Evolutionary conservation across 768 basidiomycete species (phyloP).

Genomic region (Clitopilus hobsonii): DNA sequence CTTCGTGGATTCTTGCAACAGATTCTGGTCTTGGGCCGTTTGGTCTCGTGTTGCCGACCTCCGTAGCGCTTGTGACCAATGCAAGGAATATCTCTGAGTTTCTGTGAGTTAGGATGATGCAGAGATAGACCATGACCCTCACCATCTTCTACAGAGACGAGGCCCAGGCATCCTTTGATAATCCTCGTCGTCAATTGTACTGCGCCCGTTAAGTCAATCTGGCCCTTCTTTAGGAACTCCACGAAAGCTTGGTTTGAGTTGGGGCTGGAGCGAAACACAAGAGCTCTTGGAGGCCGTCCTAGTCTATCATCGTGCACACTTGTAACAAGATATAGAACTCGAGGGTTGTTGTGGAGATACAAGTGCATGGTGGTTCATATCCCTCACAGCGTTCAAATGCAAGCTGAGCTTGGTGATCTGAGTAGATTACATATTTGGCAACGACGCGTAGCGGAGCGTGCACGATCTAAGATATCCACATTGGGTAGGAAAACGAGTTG

Average conservation of each 20-base stretch:
- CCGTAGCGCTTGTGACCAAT: slow-evolving; percentile 70
- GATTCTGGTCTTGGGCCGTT: slow-evolving; percentile 55
- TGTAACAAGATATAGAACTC: slow-evolving; percentile 70
- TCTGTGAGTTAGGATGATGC: slow-evolving; percentile 3
- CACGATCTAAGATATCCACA: not conserved
- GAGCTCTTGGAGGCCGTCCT: slow-evolving; percentile 56
- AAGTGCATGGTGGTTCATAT: slow-evolving; percentile 55
- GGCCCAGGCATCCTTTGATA: slow-evolving; percentile 81
- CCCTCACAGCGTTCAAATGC: not conserved
- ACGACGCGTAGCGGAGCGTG: not conserved
- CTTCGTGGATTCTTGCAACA: slow-evolving; percentile 81
- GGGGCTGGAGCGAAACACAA: slow-evolving; percentile 67
- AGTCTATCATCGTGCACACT: slow-evolving; percentile 59
- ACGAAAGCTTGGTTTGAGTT: slow-evolving; percentile 66
- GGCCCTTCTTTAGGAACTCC: slow-evolving; percentile 73
- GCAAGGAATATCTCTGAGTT: slow-evolving; percentile 81
- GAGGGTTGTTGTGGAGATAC: slow-evolving; percentile 63
- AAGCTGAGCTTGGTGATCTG: not conserved
- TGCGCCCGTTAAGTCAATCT: slow-evolving; percentile 63
- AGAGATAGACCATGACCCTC: slow-evolving; percentile 14
- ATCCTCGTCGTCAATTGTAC: slow-evolving; percentile 66
- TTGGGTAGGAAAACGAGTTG: not conserved
- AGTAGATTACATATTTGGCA: slow-evolving; percentile 6
- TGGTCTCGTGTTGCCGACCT: slow-evolving; percentile 68
- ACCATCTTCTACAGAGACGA: slow-evolving; percentile 73